Evolutionary conservation across 2,329 filamentous ascomycete species (phyloP), one percentile per base, ranked within the genome.

Genomic region (Fusarium sp.): DNA sequence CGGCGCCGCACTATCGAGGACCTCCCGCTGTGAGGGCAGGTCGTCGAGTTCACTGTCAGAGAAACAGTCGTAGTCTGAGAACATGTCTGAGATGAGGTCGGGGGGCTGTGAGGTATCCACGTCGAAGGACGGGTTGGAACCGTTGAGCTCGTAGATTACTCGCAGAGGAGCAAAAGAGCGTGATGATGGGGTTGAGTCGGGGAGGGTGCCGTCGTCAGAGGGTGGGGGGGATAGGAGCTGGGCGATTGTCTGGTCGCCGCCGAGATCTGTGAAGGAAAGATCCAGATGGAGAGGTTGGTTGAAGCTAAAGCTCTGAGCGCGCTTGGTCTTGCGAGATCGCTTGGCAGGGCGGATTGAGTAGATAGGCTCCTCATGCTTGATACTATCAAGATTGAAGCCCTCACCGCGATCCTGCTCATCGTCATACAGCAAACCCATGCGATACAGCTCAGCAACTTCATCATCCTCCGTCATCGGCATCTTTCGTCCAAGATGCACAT

Each of bases 361-460:
- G 33, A 77, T 66, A 0, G 81, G 80, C 48, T 79, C 80, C 20
- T 77, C 75, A 44, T 78, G 79, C 44, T 71, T 75, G 59, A 84
- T 82, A 58, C 75, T 76, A 60, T 80, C 79, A 29, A 84, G 75
- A 57, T 73, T 74, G 69, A 85, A 82, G 35, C 50, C 63, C 7
- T 75, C 77, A 12, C 68, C 66, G 13, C 77, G 77, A 8, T 77
- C 73, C 39, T 81, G 75, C 54, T 79, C 78, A 21, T 83, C 77
- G 33, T 84, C 82, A 69, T 84, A 84, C 18, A 85, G 76, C 49
- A 85, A 69, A 3, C 83, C 83, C 65, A 83, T 75, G 28, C 78
- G 77, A 66, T 84, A 85, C 28, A 84, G 78, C 59, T 83, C 78
- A 2, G 78, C 80, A 3, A 81, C 69, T 41, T 82, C 75, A 20